Conservation (phyloP, 2,329 filamentous ascomycete genomes). For the Fusarium lyarnte region DNA sequence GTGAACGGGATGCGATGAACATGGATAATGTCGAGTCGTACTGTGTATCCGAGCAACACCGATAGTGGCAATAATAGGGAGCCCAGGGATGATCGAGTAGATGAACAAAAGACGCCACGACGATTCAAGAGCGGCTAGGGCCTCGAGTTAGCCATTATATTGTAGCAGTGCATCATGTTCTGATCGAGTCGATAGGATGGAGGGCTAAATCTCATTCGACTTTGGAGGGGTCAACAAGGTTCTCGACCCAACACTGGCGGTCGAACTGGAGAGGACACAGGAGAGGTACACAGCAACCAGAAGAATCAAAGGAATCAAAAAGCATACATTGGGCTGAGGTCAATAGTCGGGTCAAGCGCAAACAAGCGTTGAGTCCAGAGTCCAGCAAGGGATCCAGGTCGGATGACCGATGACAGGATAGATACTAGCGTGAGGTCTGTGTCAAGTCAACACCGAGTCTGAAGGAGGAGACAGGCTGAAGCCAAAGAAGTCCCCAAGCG, state of each 20-base stretch:
- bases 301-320: not conserved
- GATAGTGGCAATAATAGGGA: not conserved
- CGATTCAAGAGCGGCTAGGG: not conserved
- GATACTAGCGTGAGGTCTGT: constrained; percentile 17
- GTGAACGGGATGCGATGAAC: not conserved
- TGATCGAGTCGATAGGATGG: not conserved
- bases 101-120: not conserved
- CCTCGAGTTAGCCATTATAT: constrained; percentile 1
- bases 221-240: not conserved
- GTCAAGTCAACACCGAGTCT: not conserved
- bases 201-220: not conserved
- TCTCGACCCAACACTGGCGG: not conserved
- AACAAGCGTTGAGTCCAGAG: not conserved
- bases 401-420: constrained; percentile 1
- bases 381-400: constrained; percentile 25
- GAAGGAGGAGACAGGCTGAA: not conserved
- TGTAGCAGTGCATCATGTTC: not conserved
- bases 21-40: not conserved
- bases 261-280: not conserved
- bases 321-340: constrained; percentile 18
- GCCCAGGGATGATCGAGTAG: not conserved
- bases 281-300: not conserved
- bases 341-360: not conserved
- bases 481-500: not conserved
- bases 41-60: not conserved